Percentiles rank a stretch among this genome's conserved stretches.
Evolutionary conservation across 2,329 filamentous ascomycete genomes (phyloP).

Genomic region (Diaporthe sp.): DNA sequence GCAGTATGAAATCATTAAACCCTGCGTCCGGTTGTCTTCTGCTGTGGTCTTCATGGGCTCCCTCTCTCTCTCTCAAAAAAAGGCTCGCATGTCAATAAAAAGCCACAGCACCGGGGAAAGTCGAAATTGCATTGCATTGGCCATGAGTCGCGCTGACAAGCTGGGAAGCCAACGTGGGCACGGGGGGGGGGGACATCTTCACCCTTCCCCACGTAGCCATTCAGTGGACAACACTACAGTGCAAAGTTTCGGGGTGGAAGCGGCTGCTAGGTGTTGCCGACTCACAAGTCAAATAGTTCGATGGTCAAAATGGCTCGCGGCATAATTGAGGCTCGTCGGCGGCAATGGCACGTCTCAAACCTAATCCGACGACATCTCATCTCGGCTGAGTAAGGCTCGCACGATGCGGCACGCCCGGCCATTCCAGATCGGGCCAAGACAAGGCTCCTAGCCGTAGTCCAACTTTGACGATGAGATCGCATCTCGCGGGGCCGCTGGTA

Average conservation of each 20-base stretch:
- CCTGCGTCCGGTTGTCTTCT: background rate
- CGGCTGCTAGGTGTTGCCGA: too few relatives aligned
- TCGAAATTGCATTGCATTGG: conserved; percentile 3
- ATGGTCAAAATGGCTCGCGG: background rate
- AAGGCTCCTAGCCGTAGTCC: background rate
- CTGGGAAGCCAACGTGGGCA: background rate
- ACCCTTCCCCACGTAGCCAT: background rate
- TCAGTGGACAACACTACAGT: background rate
- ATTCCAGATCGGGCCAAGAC: conserved; percentile 6
- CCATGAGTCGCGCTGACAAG: conserved; percentile 18
- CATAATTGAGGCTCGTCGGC: conserved; percentile 27
- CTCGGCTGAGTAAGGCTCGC: conserved; percentile 21
- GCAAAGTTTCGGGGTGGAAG: too few relatives aligned
- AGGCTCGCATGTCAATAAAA: background rate
- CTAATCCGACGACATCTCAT: conserved; percentile 30
- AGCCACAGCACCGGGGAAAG: background rate
- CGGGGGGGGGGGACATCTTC: background rate
- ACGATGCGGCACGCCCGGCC: background rate
- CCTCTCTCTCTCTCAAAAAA: background rate
- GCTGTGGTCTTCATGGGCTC: background rate
- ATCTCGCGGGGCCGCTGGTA: conserved; percentile 13
- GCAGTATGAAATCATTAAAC: background rate
- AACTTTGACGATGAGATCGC: conserved; percentile 8
- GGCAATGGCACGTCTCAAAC: conserved; percentile 19
- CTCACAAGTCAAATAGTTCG: background rate